Base-by-base conservation (phyloP, 1,139 yeast genomes). In the Yamadazyma pseudoaaseri region DNA sequence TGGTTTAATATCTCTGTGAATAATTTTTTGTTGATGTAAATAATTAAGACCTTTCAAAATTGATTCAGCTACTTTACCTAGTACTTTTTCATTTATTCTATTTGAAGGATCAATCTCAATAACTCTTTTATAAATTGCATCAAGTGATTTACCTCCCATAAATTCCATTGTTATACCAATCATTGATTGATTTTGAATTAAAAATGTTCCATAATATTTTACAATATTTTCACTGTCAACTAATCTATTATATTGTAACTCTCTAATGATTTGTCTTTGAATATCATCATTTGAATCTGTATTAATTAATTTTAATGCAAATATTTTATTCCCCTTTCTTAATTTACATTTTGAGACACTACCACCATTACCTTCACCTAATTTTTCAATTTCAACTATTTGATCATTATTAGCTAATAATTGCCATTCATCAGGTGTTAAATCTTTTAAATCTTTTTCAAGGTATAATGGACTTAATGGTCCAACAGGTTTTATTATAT, bases 291-390 rank as follows among this genome's bases (percentile, higher is more conserved):
- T 86, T 8, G 92, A 78, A 20, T 86, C 83, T 30, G 81, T 76
- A 40, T 76, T 76, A 24, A 83, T 83, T n/a, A 82, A 71, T 59
- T 92, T 92, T 38, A 92, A 62, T 0, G 98, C 98, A 71, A 92
- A 90, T 3, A 89, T 67, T 68, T 56, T 37, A 64, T 64, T 29
- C 83, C 62, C 43, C 62, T 66, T 36, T 9, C 38, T 35, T 15
- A 51, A 43, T 23, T 41, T 39, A 57, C 97, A 92, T 52, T 86
- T 79, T 16, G 83, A 73, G 8, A 92, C 98, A 13, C 87, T 73
- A 1, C 98, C 98, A 8, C 97, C 96, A 28, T 86, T 84, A 11
- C 98, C 98, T 62, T 92, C 97, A 12, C 98, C 98, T 12, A 92
- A 60, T 26, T 78, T 70, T 20, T 80, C 79, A 26, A 89, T 29